Conservation (phyloP, 2,329 filamentous ascomycete genomes). For the Plenodomus lindquistii region DNA sequence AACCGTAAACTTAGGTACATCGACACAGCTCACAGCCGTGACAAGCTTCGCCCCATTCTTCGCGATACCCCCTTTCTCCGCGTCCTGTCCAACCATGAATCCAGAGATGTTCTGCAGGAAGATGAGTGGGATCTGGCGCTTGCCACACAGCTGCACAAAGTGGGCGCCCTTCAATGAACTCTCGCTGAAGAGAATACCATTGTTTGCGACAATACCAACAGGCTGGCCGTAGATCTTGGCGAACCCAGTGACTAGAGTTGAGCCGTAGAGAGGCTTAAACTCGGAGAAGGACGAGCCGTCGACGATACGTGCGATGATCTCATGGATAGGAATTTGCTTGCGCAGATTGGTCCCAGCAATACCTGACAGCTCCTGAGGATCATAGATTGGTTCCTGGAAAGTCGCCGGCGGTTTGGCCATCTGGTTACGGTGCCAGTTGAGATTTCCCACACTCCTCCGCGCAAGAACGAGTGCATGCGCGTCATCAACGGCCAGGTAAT, state of each 20-base stretch:
- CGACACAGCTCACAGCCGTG: constrained; percentile 88
- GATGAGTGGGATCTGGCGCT: constrained; percentile 84
- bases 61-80: constrained; percentile 92
- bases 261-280: constrained; percentile 91
- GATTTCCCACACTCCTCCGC: constrained; percentile 79
- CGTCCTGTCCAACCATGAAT: constrained; percentile 96
- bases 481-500: constrained; percentile 93
- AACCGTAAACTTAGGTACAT: constrained; percentile 96
- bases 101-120: constrained; percentile 97
- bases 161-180: constrained; percentile 92
- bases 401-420: constrained; percentile 37
- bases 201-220: constrained; percentile 93
- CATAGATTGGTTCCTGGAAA: constrained; percentile 78
- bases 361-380: constrained; percentile 77
- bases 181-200: constrained; percentile 90
- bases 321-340: constrained; percentile 80
- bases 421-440: constrained; percentile 75
- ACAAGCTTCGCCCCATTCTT: constrained; percentile 98
- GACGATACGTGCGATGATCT: constrained; percentile 90
- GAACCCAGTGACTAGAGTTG: constrained; percentile 86
- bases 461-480: constrained; percentile 88
- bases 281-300: constrained; percentile 89
- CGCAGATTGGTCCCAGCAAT: constrained; percentile 90
- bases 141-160: constrained; percentile 92
- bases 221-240: constrained; percentile 86